Percentiles rank a stretch among this genome's conserved stretches.
phyloP scores from a whole-genome alignment of 2,329 filamentous ascomycete species.

The Chalaropsis ovoidea region DNA sequence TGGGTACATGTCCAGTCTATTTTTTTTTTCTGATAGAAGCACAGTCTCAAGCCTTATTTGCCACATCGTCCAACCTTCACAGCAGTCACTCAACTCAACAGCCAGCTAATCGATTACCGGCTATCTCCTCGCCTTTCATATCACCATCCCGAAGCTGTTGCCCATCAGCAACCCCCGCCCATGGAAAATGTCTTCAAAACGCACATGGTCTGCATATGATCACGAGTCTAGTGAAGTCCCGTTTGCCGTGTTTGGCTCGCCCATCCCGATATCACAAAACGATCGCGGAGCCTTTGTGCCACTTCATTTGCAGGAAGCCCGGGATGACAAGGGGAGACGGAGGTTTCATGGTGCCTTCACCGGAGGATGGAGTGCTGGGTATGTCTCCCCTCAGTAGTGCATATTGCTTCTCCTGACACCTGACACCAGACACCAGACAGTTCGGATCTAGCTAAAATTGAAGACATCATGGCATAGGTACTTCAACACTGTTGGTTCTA shows the following conservation, averaged over 20 bases:
- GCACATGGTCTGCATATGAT: slow-evolving; percentile 68
- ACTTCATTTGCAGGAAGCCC: slow-evolving; percentile 96
- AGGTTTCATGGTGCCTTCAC: slow-evolving; percentile 93
- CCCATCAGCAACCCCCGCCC: neutral
- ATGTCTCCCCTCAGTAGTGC: neutral
- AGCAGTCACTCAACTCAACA: no score
- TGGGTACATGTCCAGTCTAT: no score
- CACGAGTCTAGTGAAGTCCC: slow-evolving; percentile 61
- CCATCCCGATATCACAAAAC: slow-evolving; percentile 69
- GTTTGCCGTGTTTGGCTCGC: slow-evolving; percentile 72
- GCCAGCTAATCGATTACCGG: no score
- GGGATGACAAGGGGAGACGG: slow-evolving; percentile 81
- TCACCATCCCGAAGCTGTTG: no score
- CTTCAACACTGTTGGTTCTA: slow-evolving; percentile 96
- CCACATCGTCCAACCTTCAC: no score
- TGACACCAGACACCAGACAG: neutral
- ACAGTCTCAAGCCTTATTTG: no score
- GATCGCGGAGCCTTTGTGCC: slow-evolving; percentile 91
- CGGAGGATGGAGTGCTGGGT: slow-evolving; percentile 93
- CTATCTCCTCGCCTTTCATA: no score
- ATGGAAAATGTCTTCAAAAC: slow-evolving; percentile 61
- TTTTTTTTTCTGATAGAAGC: no score
- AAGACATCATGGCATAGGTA: slow-evolving; percentile 48
- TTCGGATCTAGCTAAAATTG: slow-evolving; percentile 27
- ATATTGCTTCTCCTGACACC: neutral